Percentiles rank a stretch among this genome's conserved stretches.
Conservation (phyloP, 1,284 basidiomycete genomes). For the Leccinum laetum region DNA sequence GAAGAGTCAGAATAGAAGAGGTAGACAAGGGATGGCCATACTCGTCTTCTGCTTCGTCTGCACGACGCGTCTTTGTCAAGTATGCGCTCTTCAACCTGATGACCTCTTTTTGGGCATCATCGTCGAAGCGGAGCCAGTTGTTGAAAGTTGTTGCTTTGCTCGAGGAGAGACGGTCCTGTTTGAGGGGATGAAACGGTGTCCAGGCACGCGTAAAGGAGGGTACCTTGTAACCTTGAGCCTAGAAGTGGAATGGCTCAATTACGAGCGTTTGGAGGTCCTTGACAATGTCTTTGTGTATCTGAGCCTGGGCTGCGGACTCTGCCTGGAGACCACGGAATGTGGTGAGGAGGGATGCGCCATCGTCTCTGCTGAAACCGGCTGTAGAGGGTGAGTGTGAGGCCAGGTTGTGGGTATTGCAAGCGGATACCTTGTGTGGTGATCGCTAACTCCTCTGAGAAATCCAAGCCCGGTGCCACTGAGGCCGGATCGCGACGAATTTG, state of each 20-base stretch:
- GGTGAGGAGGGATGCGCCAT: slow-evolving; percentile 76
- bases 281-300: slow-evolving; percentile 63
- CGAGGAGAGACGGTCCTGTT: slow-evolving; percentile 57
- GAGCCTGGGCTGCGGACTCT: slow-evolving; percentile 66
- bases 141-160: slow-evolving; percentile 62
- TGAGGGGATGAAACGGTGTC: slow-evolving; percentile 5
- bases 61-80: slow-evolving; percentile 72
- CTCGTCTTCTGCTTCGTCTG: slow-evolving; percentile 92
- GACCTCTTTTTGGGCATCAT: slow-evolving; percentile 63
- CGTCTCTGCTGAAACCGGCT: slow-evolving; percentile 71
- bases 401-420: not conserved
- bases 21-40: slow-evolving; percentile 40
- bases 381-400: slow-evolving; percentile 34
- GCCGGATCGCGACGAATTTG: too few relatives aligned
- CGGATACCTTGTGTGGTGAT: slow-evolving; percentile 52
- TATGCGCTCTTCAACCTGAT: slow-evolving; percentile 75
- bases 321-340: slow-evolving; percentile 77
- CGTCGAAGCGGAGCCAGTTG: slow-evolving; percentile 72
- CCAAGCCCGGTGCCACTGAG: too few relatives aligned
- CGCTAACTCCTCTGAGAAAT: slow-evolving; percentile 17
- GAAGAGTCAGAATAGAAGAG: slow-evolving; percentile 12
- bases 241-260: slow-evolving; percentile 71
- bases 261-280: slow-evolving; percentile 69
- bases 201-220: slow-evolving; percentile 10
- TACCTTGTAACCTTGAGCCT: slow-evolving; percentile 72